These are phyloP conservation scores for Ophiocordyceps australis DNA, from an alignment of 2,329 filamentous ascomycete genomes.

Conservation along the genomic window DNA sequence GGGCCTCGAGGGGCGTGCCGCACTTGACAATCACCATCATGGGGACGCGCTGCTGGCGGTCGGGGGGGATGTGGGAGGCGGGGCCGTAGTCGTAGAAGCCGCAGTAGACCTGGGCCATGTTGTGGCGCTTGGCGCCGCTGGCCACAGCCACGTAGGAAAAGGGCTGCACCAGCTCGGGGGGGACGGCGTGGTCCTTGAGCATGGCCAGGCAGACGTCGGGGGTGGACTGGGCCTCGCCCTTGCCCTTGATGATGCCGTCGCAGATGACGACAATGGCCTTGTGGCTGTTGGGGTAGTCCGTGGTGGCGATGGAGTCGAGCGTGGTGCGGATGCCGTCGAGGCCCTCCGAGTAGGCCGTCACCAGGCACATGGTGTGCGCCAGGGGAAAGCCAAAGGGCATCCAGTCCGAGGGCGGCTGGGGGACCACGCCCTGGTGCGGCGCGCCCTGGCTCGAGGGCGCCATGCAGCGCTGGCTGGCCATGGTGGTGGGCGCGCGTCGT, in stretches of 20 bases:
- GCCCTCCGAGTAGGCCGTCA: slow-evolving; percentile 94
- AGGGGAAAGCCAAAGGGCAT: slow-evolving; percentile 93
- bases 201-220: slow-evolving; percentile 82
- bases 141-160: slow-evolving; percentile 96
- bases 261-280: slow-evolving; percentile 93
- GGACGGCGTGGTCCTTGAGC: slow-evolving; percentile 80
- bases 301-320: slow-evolving; percentile 88
- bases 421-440: slow-evolving; percentile 76
- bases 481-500: slow-evolving; percentile 60
- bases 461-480: slow-evolving; percentile 68
- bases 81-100: slow-evolving; percentile 95
- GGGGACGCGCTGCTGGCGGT: slow-evolving; percentile 90
- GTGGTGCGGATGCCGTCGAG: slow-evolving; percentile 85
- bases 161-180: slow-evolving; percentile 64
- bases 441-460: slow-evolving; percentile 33
- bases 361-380: slow-evolving; percentile 82
- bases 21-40: slow-evolving; percentile 97
- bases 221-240: slow-evolving; percentile 72
- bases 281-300: slow-evolving; percentile 98
- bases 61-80: slow-evolving; percentile 57
- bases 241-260: slow-evolving; percentile 92
- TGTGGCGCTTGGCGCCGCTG: slow-evolving; percentile 91
- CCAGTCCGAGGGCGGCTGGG: slow-evolving; percentile 91
- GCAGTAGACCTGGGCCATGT: slow-evolving; percentile 97
- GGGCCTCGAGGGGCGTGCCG: slow-evolving; percentile 74